Conservation (phyloP, 148 eudicot species). For the Spergularia marina region DNA sequence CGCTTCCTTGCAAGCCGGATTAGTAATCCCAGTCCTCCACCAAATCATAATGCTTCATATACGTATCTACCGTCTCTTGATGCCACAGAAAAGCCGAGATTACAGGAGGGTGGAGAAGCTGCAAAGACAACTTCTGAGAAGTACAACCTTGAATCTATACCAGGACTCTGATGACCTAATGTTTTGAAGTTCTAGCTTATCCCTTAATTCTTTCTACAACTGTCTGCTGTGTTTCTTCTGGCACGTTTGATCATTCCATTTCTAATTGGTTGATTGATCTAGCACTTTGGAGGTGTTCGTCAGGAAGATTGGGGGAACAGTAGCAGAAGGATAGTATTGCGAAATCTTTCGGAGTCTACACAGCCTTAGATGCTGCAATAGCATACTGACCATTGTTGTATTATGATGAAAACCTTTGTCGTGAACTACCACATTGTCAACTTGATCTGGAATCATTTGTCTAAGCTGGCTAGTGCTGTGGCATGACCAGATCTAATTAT, state of each 20-base stretch:
- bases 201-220: slow-evolving; percentile 15
- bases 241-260: not conserved
- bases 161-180: slow-evolving; percentile 57
- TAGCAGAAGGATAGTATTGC: not conserved
- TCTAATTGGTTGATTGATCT: not conserved
- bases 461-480: not conserved
- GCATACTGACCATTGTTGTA: not conserved
- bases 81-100: slow-evolving; percentile 48
- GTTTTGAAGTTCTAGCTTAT: not conserved
- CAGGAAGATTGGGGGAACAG: not conserved
- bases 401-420: not conserved
- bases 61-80: slow-evolving; percentile 63
- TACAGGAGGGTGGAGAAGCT: slow-evolving; percentile 34
- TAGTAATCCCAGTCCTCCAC: slow-evolving; percentile 62
- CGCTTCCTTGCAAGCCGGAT: slow-evolving; percentile 90
- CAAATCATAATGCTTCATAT: slow-evolving; percentile 56
- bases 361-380: not conserved
- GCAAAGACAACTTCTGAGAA: slow-evolving; percentile 47
- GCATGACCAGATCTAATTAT: not conserved
- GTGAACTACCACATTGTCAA: not conserved
- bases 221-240: not conserved
- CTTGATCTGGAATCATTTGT: not conserved
- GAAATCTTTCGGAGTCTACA: not conserved
- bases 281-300: not conserved
- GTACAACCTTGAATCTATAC: slow-evolving; percentile 81